Evolutionary conservation across 75 land plant species (phyloP).

Genomic region (Pinus taeda): DNA sequence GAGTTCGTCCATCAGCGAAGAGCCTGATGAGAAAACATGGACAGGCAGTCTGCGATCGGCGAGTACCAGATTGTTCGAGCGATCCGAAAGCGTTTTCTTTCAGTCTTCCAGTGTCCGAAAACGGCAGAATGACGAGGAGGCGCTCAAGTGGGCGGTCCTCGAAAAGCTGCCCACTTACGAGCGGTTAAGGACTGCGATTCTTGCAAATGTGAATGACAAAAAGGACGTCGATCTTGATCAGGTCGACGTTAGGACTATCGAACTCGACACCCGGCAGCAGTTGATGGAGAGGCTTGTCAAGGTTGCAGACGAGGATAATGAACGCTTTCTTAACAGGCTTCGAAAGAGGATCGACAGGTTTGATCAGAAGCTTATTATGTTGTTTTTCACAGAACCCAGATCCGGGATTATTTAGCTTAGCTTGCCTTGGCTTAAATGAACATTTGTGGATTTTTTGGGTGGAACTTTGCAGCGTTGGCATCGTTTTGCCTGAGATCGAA

Average conservation of each 20-base stretch:
- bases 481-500: constrained; percentile 20
- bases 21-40: no score
- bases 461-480: no score
- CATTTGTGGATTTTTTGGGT: no score
- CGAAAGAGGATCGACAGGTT: constrained; percentile 13
- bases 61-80: background rate
- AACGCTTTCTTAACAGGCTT: background rate
- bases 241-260: constrained; percentile 29
- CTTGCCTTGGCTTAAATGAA: no score
- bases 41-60: no score
- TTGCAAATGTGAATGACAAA: constrained; percentile 1
- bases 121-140: constrained; percentile 27
- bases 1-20: background rate
- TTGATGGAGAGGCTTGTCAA: constrained; percentile 36
- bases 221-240: background rate
- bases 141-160: constrained; percentile 33
- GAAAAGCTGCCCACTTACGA: constrained; percentile 41
- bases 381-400: no score
- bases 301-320: constrained; percentile 48
- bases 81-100: background rate
- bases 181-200: constrained; percentile 12
- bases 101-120: background rate
- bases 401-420: no score
- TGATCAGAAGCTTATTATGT: background rate
- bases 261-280: constrained; percentile 23